Conservation (phyloP, 2,329 filamentous ascomycete genomes). For the Hypoxylon sp. region DNA sequence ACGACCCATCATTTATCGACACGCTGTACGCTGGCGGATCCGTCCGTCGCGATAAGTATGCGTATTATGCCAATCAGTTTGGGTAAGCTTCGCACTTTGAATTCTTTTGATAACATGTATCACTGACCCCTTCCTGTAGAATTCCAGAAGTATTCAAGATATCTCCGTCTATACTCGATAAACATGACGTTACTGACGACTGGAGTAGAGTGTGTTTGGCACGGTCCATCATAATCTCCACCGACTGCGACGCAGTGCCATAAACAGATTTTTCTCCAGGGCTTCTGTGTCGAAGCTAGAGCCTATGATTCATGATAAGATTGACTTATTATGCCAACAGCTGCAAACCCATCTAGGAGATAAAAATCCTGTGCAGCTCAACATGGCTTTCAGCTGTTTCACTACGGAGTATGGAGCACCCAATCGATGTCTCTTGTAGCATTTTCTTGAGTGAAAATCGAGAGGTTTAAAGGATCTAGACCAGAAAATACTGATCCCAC, state of each 20-base stretch:
- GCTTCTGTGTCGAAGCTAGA: slow-evolving; percentile 48
- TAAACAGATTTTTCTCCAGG: slow-evolving; percentile 56
- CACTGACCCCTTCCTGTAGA: neutral
- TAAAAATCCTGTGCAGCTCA: slow-evolving; percentile 14
- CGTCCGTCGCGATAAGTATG: slow-evolving; percentile 46
- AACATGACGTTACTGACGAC: neutral
- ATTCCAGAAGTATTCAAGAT: neutral
- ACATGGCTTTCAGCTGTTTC: slow-evolving; percentile 24
- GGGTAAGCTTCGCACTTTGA: slow-evolving; percentile 28
- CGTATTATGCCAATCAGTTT: slow-evolving; percentile 39
- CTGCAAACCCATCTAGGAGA: slow-evolving; percentile 17
- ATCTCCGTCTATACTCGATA: too few species aligned
- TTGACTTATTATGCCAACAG: slow-evolving; percentile 38
- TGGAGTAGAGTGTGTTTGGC: slow-evolving; percentile 34
- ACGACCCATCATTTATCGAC: slow-evolving; percentile 55
- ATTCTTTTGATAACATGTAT: neutral
- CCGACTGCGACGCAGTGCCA: slow-evolving; percentile 51
- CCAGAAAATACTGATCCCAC: neutral
- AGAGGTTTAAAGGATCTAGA: neutral
- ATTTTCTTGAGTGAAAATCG: neutral
- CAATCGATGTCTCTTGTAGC: neutral
- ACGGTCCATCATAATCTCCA: slow-evolving; percentile 53
- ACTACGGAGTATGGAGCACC: slow-evolving; percentile 20
- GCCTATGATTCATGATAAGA: slow-evolving; percentile 23
- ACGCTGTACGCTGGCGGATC: slow-evolving; percentile 54